Evolutionary conservation across 192 early-diverging fungal genomes (phyloP).

Genomic region (Rhizoclosmatium globosum): DNA sequence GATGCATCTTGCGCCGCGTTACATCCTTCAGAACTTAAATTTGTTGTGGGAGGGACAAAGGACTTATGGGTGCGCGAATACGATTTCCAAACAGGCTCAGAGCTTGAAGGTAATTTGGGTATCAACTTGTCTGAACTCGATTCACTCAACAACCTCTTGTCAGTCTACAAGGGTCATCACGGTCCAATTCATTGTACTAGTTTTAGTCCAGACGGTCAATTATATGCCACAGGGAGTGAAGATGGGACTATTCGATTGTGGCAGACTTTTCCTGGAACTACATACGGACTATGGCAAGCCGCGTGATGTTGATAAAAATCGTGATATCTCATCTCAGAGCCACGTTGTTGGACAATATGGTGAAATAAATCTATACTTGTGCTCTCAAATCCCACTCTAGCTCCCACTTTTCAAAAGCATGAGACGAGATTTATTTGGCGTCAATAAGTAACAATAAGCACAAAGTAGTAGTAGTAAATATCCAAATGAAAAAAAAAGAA

Average conservation of each 20-base stretch:
- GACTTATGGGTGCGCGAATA: constrained; percentile 89
- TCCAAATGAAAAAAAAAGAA: too few relatives aligned
- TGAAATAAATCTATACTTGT: too few relatives aligned
- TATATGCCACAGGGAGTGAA: constrained; percentile 88
- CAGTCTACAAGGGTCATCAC: constrained; percentile 89
- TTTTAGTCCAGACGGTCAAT: constrained; percentile 90
- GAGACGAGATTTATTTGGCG: too few relatives aligned
- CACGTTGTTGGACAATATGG: too few relatives aligned
- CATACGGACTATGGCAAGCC: constrained; percentile 79
- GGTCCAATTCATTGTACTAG: constrained; percentile 89
- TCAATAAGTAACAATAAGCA: too few relatives aligned
- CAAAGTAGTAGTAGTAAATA: too few relatives aligned
- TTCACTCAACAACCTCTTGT: constrained; percentile 48
- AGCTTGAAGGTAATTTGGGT: constrained; percentile 55
- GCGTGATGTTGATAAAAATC: too few relatives aligned
- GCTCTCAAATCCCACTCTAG: too few relatives aligned
- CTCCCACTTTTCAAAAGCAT: too few relatives aligned
- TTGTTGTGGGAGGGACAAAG: constrained; percentile 80
- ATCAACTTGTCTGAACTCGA: not conserved
- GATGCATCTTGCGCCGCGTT: constrained; percentile 83
- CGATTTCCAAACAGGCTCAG: constrained; percentile 80
- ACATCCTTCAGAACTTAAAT: constrained; percentile 78
- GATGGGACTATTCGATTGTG: constrained; percentile 83
- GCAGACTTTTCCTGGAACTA: not conserved
- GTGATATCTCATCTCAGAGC: too few relatives aligned